phyloP scores from a whole-genome alignment of 768 basidiomycete species.

The Collybia sordida region DNA sequence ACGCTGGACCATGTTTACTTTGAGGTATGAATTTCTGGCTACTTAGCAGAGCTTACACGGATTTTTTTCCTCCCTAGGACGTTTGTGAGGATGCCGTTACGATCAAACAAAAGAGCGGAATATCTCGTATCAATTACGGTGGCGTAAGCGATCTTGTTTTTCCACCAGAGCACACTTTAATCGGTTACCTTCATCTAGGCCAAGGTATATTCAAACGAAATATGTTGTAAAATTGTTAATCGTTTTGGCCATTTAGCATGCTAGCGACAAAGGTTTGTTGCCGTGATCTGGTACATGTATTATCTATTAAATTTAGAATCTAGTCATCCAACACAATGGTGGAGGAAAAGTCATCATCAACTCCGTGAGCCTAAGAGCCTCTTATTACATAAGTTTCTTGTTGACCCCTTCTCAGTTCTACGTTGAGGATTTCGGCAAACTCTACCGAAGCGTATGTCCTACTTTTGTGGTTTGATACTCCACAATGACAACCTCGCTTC shows the following conservation, averaged over 20 bases:
- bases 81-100: conserved; percentile 23
- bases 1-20: conserved; percentile 21
- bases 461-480: neutral
- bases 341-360: conserved; percentile 36
- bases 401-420: conserved; percentile 27
- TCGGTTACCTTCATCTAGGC: too few relatives aligned
- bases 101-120: conserved; percentile 13
- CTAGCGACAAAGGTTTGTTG: conserved; percentile 27
- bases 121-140: conserved; percentile 8
- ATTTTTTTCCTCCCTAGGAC: conserved; percentile 6
- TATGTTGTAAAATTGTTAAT: too few relatives aligned
- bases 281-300: neutral
- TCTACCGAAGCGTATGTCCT: conserved; percentile 31
- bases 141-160: neutral
- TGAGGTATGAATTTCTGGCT: conserved; percentile 4
- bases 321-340: conserved; percentile 37
- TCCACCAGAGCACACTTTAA: too few relatives aligned
- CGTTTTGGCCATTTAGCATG: conserved; percentile 19
- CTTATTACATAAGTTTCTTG: neutral
- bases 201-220: too few relatives aligned
- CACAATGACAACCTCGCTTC: too few relatives aligned
- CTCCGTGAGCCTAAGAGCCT: conserved; percentile 20
- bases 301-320: neutral
- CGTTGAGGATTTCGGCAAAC: conserved; percentile 37
- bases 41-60: neutral